Base-by-base conservation (phyloP, 2,329 filamentous ascomycete species). In the Colletotrichum tanaceti region DNA sequence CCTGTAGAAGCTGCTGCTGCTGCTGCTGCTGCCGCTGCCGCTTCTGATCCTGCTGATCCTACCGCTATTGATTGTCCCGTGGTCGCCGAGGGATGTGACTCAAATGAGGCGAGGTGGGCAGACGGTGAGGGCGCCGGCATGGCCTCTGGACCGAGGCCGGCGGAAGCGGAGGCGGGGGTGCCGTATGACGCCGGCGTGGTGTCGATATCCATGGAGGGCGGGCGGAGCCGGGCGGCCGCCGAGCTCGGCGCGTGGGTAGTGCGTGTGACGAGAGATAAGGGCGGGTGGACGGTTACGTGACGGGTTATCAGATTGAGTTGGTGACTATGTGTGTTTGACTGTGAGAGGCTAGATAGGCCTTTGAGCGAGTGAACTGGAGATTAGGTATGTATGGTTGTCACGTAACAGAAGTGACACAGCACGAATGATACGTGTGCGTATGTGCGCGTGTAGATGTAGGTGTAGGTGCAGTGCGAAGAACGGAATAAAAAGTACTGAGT, bases 221-320 rank as follows among this genome's bases (percentile, higher is more conserved):
- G 55, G 65, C 55, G 62, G 66, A 46, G 57, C 62, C 66, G 62
- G 55, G 55, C 66, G 62, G 57, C 55, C 50, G 54, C 58, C 58
- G 58, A 52, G 58, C 46, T 47, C 43, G 35, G 46, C 46, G 58
- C 46, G 20, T 44, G 35, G 57, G 57, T 35, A 35, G 32, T 35
- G 32, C 28, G 58, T 43, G 35, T 38, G 32, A 38, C 13, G 20
- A 41, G 20, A 32, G 58, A 52, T 52, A 52, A 52, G 58, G 38
- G 46, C 14, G 43, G 39, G 46, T 57, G 47, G 32, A 55, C 38
- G 46, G 50, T 49, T 55, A 53, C 44, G 22, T 39, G n/a, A 28
- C n/a, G n/a, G 14, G n/a, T 20, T 38, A 38, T 58, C 39, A 59
- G 62, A 49, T 43, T 54, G 49, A 41, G 16, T 46, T 39, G 49